Evolutionary conservation across 2,329 filamentous ascomycete species (phyloP).

Genomic region (Pseudogymnoascus sp.): DNA sequence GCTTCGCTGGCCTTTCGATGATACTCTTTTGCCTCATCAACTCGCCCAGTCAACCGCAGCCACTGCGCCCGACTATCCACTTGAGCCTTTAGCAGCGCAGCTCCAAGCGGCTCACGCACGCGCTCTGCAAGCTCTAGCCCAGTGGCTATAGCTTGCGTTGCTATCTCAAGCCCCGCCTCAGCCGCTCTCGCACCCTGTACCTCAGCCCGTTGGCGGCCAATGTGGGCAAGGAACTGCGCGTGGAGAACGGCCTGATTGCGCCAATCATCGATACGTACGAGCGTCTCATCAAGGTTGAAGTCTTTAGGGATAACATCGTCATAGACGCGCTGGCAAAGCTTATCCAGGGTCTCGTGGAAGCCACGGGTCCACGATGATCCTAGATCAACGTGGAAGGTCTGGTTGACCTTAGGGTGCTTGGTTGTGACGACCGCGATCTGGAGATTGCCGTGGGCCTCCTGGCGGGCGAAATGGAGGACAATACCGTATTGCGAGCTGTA

Average conservation of each 20-base stretch:
- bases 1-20: conserved; percentile 38
- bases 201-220: conserved; percentile 30
- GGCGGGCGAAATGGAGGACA: conserved; percentile 39
- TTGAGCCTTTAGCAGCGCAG: conserved; percentile 46
- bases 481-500: conserved; percentile 28
- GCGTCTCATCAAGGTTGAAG: neutral
- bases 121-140: neutral
- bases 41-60: conserved; percentile 46
- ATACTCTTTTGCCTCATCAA: conserved; percentile 41
- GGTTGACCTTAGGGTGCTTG: conserved; percentile 52
- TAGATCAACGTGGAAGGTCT: conserved; percentile 55
- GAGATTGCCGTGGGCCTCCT: conserved; percentile 51
- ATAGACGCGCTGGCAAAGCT: conserved; percentile 14
- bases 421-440: conserved; percentile 52
- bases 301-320: neutral
- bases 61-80: conserved; percentile 50
- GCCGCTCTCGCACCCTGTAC: neutral
- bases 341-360: conserved; percentile 22
- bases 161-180: neutral
- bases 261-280: neutral
- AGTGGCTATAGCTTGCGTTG: neutral
- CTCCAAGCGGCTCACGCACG: conserved; percentile 33
- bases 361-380: conserved; percentile 29
- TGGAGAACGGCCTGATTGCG: neutral
- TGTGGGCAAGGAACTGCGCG: conserved; percentile 34